Evolutionary conservation across 306 rosid species (phyloP), one percentile per base, ranked within the genome.

Genomic region (Adenanthera pavonina): DNA sequence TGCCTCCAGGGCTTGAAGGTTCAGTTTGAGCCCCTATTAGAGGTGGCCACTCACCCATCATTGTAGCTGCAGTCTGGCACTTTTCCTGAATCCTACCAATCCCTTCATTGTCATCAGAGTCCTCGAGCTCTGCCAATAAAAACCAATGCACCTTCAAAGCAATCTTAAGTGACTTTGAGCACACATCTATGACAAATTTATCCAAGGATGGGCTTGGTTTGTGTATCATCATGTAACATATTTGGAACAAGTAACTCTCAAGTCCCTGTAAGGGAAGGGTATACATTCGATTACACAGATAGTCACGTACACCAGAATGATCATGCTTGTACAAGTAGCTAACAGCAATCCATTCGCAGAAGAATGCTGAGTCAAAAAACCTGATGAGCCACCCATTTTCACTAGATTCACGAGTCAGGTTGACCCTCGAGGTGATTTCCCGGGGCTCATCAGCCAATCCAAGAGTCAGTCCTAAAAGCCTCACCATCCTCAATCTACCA

Each of bases 381-480:
- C 99, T 86, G 47, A 95, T 95, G 80, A 95, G 99, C 99, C 99
- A 95, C 40, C 99, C 98, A 78, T 89, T 95, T 87, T 95, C 99
- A 78, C 99, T 90, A 20, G 92, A 85, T 53, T 90, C 96, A 77
- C 92, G 85, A 2, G 86, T 79, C 15, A 81, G 36, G 72, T 87
- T 89, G 25, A 85, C 78, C 90, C 89, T 85, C 19, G 95, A 89
- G 47, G 84, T 80, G 53, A 95, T 92, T 92, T 95, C 97, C 57
- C 97, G 86, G 34, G 99, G 99, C 76, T 90, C 92, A 51, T 85
- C 84, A 3, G 84, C 75, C 53, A 75, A 91, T 34, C 91, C 93
- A n/a, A 84, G 89, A 84, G 79, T 86, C 88, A 94, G 88, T 76
- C 97, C 94, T 75, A 91, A 88, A 80, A 94, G 83, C 88, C 91